phyloP scores from a whole-genome alignment of 768 basidiomycete species.

The Saitozyma sp. region DNA sequence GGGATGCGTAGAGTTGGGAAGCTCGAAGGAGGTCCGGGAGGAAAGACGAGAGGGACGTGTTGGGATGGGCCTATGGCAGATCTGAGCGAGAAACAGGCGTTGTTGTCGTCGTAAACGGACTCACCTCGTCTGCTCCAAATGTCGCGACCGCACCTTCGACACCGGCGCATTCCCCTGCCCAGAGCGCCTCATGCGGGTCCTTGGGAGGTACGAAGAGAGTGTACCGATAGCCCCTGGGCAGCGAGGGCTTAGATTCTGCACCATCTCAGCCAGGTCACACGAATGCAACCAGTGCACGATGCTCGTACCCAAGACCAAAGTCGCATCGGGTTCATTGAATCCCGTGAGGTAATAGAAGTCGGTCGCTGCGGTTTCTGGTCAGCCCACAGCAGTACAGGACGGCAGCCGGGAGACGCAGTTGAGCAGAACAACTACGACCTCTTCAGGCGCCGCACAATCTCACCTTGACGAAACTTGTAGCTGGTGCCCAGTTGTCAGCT shows the following conservation, averaged over 20 bases:
- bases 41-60: conserved; percentile 52
- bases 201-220: conserved; percentile 77
- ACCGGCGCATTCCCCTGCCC: conserved; percentile 85
- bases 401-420: background rate
- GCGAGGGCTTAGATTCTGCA: conserved; percentile 66
- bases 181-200: conserved; percentile 74
- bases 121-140: conserved; percentile 75
- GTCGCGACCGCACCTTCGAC: conserved; percentile 64
- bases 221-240: conserved; percentile 78
- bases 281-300: background rate
- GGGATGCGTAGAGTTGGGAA: conserved; percentile 57
- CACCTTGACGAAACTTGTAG: conserved; percentile 86
- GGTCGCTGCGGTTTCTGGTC: conserved; percentile 36
- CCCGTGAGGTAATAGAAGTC: conserved; percentile 79
- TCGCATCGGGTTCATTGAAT: conserved; percentile 89
- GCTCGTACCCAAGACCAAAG: conserved; percentile 70
- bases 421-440: too few species aligned
- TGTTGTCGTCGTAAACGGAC: too few species aligned
- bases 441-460: too few species aligned
- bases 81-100: too few species aligned
- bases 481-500: conserved; percentile 54
- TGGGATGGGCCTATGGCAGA: conserved; percentile 27
- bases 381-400: background rate
- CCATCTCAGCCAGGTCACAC: background rate
- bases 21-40: conserved; percentile 61